These are phyloP conservation scores for Rhizophagus sp. DNA, from an alignment of 192 early-diverging fungal genomes.

Conservation along the genomic window DNA sequence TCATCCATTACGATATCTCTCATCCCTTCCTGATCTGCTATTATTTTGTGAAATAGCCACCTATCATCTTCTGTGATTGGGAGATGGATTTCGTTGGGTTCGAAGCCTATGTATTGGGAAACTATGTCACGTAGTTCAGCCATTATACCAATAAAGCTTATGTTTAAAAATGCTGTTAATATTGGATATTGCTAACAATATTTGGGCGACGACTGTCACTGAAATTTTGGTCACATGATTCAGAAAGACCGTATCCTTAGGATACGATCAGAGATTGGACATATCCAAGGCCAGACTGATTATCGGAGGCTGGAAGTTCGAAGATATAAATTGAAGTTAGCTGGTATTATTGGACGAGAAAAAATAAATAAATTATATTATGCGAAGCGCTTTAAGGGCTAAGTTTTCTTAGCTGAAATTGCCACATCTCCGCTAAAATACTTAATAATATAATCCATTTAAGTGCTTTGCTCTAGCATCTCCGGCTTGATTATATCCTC, in stretches of 20 bases:
- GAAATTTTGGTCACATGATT: too few relatives aligned
- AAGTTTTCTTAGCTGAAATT: too few relatives aligned
- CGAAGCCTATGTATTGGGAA: constrained; percentile 25
- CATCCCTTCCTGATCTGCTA: constrained; percentile 13
- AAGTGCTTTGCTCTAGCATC: too few relatives aligned
- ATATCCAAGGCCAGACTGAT: too few relatives aligned
- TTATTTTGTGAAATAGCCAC: not conserved
- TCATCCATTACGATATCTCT: constrained; percentile 13
- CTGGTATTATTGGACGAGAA: too few relatives aligned
- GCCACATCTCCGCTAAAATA: not conserved
- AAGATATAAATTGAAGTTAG: too few relatives aligned
- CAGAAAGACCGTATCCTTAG: too few relatives aligned
- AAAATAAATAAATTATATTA: too few relatives aligned
- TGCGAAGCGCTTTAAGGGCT: too few relatives aligned
- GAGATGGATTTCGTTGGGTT: constrained; percentile 4
- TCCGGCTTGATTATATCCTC: too few relatives aligned
- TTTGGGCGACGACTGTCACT: not conserved
- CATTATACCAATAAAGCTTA: not conserved
- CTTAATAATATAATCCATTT: not conserved
- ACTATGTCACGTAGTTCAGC: constrained; percentile 1
- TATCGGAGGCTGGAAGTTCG: too few relatives aligned
- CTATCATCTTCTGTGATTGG: not conserved
- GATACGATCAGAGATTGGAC: too few relatives aligned
- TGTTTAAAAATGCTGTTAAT: not conserved
- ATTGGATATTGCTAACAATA: not conserved